Base-by-base conservation (phyloP, 495 filamentous ascomycete species). In the Penicillium flavigenum region DNA sequence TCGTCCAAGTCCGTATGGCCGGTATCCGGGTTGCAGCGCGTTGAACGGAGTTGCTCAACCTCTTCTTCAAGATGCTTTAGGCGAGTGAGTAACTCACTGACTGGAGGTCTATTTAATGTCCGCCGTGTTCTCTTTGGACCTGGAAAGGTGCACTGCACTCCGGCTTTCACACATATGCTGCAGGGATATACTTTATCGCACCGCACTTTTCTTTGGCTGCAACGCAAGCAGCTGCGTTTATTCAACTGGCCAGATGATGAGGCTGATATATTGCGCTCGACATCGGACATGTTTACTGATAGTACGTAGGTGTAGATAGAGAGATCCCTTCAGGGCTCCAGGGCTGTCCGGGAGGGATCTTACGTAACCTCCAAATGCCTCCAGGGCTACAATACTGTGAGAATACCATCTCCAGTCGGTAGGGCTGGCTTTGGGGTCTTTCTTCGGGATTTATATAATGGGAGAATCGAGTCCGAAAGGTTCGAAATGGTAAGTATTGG, bases 61-160 rank as follows among this genome's bases (percentile, higher is more conserved):
- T 92, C 88, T 16, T 83, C 83, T 62, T 92, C 89, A 22, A 92
- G 67, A 62, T 84, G 83, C 41, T 83, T 74, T 64, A 94, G 20
- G 31, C 87, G 76, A 60, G 86, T 83, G 69, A 91, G 73, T 11
- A 92, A 68, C 63, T 91, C 88, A 34, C 52, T 29, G n/a, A 63
- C 56, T 39, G 63, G 81, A 36, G 81, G 81, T 60, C 76, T 72
- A 48, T 85, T 76, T 31, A 83, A 72, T 50, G 81, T 77, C 22
- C 86, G 74, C 1, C 87, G 86, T 10, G 89, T 87, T 47, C 89
- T 49, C 45, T 86, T 86, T 0, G 86, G 86, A 0, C 82, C 81
- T 1, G 90, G 89, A 67, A 87, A 91, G 22, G 86, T 70, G 72
- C 90, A 94, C 69, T 85, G 79, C 46, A 84, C 85, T 41, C 82